phyloP scores from a whole-genome alignment of 2,329 filamentous ascomycete species.

The Paecilomyces niveus region DNA sequence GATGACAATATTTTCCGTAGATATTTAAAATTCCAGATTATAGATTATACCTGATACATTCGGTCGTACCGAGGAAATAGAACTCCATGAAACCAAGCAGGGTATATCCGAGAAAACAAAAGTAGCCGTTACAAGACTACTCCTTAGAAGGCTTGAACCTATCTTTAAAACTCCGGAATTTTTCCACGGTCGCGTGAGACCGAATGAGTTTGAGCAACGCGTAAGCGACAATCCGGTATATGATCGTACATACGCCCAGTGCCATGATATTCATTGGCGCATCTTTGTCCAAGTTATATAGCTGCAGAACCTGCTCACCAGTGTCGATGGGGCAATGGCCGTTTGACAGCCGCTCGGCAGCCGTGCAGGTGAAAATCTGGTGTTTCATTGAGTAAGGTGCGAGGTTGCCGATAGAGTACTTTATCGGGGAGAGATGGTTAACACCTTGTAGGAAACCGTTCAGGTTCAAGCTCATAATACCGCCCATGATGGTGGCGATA shows the following conservation, averaged over 20 bases:
- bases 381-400: slow-evolving; percentile 57
- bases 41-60: too few species aligned
- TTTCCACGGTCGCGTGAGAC: slow-evolving; percentile 9
- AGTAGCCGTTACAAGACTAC: background rate
- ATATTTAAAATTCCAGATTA: too few species aligned
- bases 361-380: slow-evolving; percentile 58
- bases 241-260: slow-evolving; percentile 56
- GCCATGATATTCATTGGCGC: slow-evolving; percentile 55
- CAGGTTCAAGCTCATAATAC: slow-evolving; percentile 64
- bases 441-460: slow-evolving; percentile 58
- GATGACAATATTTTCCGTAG: too few species aligned
- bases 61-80: too few species aligned
- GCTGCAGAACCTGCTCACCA: slow-evolving; percentile 58
- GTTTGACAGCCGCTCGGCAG: slow-evolving; percentile 50
- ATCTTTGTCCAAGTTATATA: slow-evolving; percentile 61
- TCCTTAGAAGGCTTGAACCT: background rate
- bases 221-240: slow-evolving; percentile 54
- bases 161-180: background rate
- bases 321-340: slow-evolving; percentile 59
- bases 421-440: slow-evolving; percentile 65
- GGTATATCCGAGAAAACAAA: background rate
- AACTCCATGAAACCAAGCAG: too few species aligned
- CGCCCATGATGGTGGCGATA: slow-evolving; percentile 64
- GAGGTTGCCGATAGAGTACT: slow-evolving; percentile 62
- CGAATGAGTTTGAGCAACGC: slow-evolving; percentile 23